Conservation (phyloP, 129 eudicot species). For the Tagetes erecta region DNA sequence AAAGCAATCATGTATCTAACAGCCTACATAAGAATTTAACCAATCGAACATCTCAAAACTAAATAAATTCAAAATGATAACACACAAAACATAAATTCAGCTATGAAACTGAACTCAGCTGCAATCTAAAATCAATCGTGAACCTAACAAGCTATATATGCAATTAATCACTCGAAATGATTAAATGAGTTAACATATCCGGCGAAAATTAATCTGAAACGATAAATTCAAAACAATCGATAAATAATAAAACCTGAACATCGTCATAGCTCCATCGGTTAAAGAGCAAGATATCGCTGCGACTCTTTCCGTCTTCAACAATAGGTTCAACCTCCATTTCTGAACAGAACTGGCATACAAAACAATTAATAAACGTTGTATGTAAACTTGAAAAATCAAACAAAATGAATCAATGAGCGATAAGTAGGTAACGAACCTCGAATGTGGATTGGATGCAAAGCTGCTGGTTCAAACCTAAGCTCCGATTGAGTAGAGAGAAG, state of each 20-base stretch:
- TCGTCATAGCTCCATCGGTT: conserved; percentile 31
- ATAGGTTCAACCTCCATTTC: conserved; percentile 33
- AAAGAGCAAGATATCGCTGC: conserved; percentile 49
- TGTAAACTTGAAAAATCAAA: not conserved
- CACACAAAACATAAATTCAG: too few species aligned
- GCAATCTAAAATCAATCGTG: not conserved
- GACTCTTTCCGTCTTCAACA: conserved; percentile 27
- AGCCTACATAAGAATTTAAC: too few species aligned
- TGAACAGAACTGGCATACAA: conserved; percentile 5
- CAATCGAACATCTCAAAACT: not conserved
- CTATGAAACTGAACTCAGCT: not conserved
- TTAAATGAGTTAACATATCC: not conserved
- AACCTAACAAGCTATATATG: not conserved
- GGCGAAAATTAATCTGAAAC: not conserved
- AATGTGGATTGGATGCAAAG: conserved; percentile 4
- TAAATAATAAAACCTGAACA: not conserved
- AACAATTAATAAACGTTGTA: not conserved
- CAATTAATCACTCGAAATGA: not conserved
- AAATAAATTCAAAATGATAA: not conserved
- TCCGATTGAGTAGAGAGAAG: conserved; percentile 17
- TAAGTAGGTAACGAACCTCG: conserved; percentile 6
- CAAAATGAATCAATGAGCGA: not conserved
- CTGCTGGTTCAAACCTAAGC: conserved; percentile 12
- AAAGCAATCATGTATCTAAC: too few species aligned
- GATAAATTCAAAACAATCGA: not conserved